Evolutionary conservation across 2,329 filamentous ascomycete genomes (phyloP).

Genomic region (Trichophyton mentagrophytes): DNA sequence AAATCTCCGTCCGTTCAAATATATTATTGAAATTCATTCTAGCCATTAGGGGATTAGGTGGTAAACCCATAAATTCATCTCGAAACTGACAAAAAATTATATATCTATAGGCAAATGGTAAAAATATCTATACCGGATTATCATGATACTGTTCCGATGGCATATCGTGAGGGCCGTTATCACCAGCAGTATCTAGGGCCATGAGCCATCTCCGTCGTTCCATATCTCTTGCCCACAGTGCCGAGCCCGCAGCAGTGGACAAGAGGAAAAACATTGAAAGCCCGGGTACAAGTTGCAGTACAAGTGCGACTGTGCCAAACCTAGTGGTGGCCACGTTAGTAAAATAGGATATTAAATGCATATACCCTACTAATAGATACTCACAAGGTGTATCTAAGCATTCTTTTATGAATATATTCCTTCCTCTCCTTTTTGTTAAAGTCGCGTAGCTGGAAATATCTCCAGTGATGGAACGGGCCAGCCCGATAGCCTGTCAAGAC

Average conservation of each 20-base stretch:
- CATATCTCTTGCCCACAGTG: slow-evolving; percentile 70
- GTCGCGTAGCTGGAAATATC: slow-evolving; percentile 73
- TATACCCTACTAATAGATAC: slow-evolving; percentile 12
- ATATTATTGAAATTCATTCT: background rate
- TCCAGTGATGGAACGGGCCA: slow-evolving; percentile 79
- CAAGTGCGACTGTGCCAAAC: slow-evolving; percentile 74
- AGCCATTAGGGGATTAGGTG: background rate
- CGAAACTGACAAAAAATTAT: background rate
- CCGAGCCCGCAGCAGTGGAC: slow-evolving; percentile 72
- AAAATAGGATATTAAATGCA: background rate
- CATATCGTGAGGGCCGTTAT: slow-evolving; percentile 8
- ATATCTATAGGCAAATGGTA: background rate
- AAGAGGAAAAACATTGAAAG: slow-evolving; percentile 90
- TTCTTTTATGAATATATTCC: slow-evolving; percentile 51
- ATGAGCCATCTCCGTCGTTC: slow-evolving; percentile 37
- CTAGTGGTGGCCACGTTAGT: slow-evolving; percentile 22
- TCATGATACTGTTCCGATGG: slow-evolving; percentile 27
- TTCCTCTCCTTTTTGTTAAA: slow-evolving; percentile 63
- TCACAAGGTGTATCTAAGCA: slow-evolving; percentile 76
- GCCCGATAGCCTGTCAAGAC: slow-evolving; percentile 75
- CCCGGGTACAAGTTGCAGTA: slow-evolving; percentile 76
- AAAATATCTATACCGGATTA: slow-evolving; percentile 16
- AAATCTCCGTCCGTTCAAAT: background rate
- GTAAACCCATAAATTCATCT: background rate
- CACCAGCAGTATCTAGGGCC: background rate